Conservation (phyloP, 2,329 filamentous ascomycete genomes). For the Byssoonygena ceratinophila region DNA sequence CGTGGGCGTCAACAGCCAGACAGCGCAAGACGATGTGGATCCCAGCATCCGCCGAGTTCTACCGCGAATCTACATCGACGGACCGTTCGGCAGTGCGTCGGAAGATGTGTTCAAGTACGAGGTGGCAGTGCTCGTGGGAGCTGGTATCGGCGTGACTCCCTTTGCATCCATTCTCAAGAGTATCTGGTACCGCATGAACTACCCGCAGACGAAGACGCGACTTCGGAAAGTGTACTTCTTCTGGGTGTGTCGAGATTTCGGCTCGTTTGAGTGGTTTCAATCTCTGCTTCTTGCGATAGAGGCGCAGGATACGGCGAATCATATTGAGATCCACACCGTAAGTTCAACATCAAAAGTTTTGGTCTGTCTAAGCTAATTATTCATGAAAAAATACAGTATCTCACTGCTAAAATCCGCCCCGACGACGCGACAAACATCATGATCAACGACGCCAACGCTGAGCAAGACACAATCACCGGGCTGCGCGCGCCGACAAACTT, state of each 20-base stretch:
- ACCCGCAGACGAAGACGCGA: conserved; percentile 61
- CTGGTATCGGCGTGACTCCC: conserved; percentile 44
- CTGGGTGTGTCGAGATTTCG: conserved; percentile 83
- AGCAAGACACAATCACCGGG: conserved; percentile 75
- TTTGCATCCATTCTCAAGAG: conserved; percentile 56
- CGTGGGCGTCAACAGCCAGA: conserved; percentile 54
- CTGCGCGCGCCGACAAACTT: conserved; percentile 71
- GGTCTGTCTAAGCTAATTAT: too few species aligned
- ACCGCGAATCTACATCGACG: conserved; percentile 71
- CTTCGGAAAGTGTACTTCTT: conserved; percentile 85
- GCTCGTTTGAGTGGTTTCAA: conserved; percentile 81
- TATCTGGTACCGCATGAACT: conserved; percentile 90
- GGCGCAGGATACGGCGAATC: conserved; percentile 69
- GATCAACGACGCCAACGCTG: conserved; percentile 79
- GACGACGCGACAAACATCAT: conserved; percentile 85
- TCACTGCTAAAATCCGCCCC: conserved; percentile 75
- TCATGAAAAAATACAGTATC: conserved; percentile 43
- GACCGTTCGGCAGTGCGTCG: conserved; percentile 74
- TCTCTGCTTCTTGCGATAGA: conserved; percentile 75
- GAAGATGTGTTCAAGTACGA: conserved; percentile 66
- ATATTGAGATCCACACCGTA: conserved; percentile 65
- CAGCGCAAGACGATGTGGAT: conserved; percentile 47
- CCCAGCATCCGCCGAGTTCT: conserved; percentile 62
- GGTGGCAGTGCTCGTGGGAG: conserved; percentile 41
- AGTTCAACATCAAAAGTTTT: too few species aligned